Percentiles rank a stretch among this genome's conserved stretches.
Evolutionary conservation across 2,329 filamentous ascomycete species (phyloP).

Genomic region (Calycina herbarum): DNA sequence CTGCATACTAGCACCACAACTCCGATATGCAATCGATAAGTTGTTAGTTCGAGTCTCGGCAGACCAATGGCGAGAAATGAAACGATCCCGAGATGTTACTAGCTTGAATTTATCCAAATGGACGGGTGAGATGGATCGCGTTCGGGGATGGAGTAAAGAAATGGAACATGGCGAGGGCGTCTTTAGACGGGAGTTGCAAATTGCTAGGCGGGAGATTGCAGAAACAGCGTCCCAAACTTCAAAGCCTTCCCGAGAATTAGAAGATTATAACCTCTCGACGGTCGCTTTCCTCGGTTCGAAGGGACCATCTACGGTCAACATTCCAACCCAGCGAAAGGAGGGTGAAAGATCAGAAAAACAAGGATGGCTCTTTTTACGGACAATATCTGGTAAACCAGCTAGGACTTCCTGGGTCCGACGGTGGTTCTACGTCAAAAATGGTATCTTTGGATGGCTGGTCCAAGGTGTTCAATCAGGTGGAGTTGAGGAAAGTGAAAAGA

Average conservation of each 20-base stretch:
- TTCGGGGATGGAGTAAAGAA: conserved; percentile 89
- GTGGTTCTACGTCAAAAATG: conserved; percentile 95
- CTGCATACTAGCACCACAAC: conserved; percentile 81
- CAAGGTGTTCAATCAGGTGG: conserved; percentile 77
- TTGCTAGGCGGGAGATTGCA: conserved; percentile 78
- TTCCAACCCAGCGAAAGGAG: conserved; percentile 52
- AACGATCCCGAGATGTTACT: conserved; percentile 65
- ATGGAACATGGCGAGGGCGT: conserved; percentile 87
- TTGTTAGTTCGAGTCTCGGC: conserved; percentile 80
- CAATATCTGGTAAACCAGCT: conserved; percentile 81
- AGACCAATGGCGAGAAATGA: conserved; percentile 88
- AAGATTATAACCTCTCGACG: conserved; percentile 87
- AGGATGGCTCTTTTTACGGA: conserved; percentile 87
- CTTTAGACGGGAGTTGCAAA: conserved; percentile 78
- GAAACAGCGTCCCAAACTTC: conserved; percentile 69
- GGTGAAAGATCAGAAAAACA: conserved; percentile 70
- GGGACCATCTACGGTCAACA: conserved; percentile 58
- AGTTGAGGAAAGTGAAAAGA: conserved; percentile 94
- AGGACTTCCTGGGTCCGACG: conserved; percentile 85
- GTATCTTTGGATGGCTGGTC: conserved; percentile 92
- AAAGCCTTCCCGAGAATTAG: conserved; percentile 86
- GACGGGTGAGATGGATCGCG: conserved; percentile 81
- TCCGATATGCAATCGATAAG: conserved; percentile 81
- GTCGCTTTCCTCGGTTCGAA: conserved; percentile 79
- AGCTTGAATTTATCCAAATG: conserved; percentile 63